A percentile compares a stretch with the other conserved stretches of the same genome.
These are phyloP conservation scores for Botrytis paeoniae DNA, from an alignment of 2,329 filamentous ascomycete genomes.

Conservation along the genomic window DNA sequence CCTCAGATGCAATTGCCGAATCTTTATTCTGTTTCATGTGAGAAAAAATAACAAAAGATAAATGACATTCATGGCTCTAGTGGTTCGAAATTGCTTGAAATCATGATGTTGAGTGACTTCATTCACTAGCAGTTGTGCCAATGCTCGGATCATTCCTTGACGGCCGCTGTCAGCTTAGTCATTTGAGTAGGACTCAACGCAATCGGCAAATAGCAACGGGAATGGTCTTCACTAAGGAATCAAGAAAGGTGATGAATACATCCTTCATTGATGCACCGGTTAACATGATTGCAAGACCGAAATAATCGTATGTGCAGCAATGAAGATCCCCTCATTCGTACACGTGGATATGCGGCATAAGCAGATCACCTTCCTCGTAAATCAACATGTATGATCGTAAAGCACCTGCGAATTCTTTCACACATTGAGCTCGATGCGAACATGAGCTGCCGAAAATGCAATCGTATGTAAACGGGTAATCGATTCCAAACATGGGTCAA, in stretches of 20 bases:
- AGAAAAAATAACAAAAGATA: background rate
- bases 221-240: background rate
- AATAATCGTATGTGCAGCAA: background rate
- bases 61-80: background rate
- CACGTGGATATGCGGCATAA: background rate
- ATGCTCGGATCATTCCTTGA: background rate
- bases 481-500: background rate
- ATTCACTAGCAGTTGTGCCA: background rate
- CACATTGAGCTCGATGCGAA: background rate
- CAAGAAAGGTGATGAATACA: background rate
- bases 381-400: background rate
- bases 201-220: constrained; percentile 7
- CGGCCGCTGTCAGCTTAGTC: background rate
- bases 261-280: background rate
- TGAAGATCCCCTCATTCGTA: background rate
- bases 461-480: background rate
- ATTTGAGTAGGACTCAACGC: background rate
- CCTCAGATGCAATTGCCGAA: background rate
- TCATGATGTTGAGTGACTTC: background rate
- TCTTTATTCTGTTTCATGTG: background rate
- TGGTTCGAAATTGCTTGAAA: background rate
- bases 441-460: background rate
- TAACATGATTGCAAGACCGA: background rate
- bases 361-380: background rate
- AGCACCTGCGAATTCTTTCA: background rate